These are phyloP conservation scores for Lactarius sp. DNA, from an alignment of 768 basidiomycete genomes.

Conservation along the genomic window DNA sequence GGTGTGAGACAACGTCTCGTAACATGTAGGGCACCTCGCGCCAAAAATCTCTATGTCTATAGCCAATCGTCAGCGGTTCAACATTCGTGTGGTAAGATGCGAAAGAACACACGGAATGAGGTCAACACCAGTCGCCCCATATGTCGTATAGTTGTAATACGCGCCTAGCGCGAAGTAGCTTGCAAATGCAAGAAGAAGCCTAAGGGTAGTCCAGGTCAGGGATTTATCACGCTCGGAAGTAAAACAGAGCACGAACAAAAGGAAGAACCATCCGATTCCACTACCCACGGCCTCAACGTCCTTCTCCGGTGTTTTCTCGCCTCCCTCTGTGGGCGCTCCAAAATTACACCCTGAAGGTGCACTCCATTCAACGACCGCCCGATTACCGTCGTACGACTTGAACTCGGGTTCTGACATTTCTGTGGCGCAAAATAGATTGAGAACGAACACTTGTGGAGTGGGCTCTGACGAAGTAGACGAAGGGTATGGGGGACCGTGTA, in stretches of 20 bases:
- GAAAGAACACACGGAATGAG: conserved; percentile 68
- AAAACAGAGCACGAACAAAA: conserved; percentile 50
- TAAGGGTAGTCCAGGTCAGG: conserved; percentile 29
- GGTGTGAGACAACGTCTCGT: conserved; percentile 67
- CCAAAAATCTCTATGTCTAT: conserved; percentile 87
- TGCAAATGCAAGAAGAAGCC: conserved; percentile 58
- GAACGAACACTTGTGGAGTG: conserved; percentile 52
- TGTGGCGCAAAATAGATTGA: conserved; percentile 53
- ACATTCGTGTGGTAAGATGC: conserved; percentile 5
- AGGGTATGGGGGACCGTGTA: conserved; percentile 62
- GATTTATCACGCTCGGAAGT: neutral
- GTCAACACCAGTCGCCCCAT: conserved; percentile 78
- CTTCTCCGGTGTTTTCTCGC: conserved; percentile 28
- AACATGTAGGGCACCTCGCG: conserved; percentile 84
- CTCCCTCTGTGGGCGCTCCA: conserved; percentile 27
- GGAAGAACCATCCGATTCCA: conserved; percentile 86
- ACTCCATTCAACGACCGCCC: conserved; percentile 57
- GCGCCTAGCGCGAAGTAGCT: conserved; percentile 75
- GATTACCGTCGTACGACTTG: conserved; percentile 54
- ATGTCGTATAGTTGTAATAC: conserved; percentile 85
- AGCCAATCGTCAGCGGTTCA: conserved; percentile 6
- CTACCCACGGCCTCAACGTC: conserved; percentile 45
- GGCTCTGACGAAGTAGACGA: conserved; percentile 40
- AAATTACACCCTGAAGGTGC: conserved; percentile 54
- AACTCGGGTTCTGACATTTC: conserved; percentile 45